Percentiles rank a stretch among this genome's conserved stretches.
Conservation (phyloP, 2,329 filamentous ascomycete genomes). For the Ramichloridium luteum region DNA sequence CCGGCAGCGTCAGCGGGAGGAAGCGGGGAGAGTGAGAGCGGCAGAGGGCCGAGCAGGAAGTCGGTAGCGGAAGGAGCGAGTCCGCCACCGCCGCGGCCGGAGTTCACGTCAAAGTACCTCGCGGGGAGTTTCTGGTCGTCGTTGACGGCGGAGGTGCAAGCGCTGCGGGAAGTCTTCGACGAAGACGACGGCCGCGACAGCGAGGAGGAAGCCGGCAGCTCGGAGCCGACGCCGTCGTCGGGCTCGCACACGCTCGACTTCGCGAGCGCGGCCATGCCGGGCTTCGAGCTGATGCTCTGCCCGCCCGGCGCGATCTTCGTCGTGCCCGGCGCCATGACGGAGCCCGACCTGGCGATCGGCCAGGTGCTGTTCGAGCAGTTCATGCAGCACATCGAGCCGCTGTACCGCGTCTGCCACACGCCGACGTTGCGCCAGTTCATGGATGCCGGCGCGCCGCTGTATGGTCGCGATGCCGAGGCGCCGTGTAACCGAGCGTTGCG, state of each 20-base stretch:
- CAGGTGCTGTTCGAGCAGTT: conserved; percentile 15
- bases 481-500: conserved; percentile 18
- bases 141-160: conserved; percentile 22
- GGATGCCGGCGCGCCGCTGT: conserved; percentile 14
- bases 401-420: conserved; percentile 20
- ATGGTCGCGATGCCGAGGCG: conserved; percentile 15
- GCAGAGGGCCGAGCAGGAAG: neutral
- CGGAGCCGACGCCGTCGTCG: conserved; percentile 10
- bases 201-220: conserved; percentile 12
- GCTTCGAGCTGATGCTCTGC: conserved; percentile 22
- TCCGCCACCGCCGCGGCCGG: conserved; percentile 6
- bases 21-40: too few relatives aligned
- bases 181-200: conserved; percentile 13
- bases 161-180: conserved; percentile 21
- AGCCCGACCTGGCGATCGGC: conserved; percentile 13
- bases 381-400: conserved; percentile 18
- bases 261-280: conserved; percentile 4
- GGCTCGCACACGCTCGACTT: conserved; percentile 6
- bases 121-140: conserved; percentile 23
- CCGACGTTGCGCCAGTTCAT: conserved; percentile 18
- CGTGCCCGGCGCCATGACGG: conserved; percentile 20
- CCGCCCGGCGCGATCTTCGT: conserved; percentile 21
- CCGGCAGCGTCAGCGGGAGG: too few relatives aligned
- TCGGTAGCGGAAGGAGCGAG: conserved; percentile 5
- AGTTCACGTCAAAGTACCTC: conserved; percentile 19